These are phyloP conservation scores for Tricholoma terreum DNA, from an alignment of 768 basidiomycete species.

Conservation along the genomic window DNA sequence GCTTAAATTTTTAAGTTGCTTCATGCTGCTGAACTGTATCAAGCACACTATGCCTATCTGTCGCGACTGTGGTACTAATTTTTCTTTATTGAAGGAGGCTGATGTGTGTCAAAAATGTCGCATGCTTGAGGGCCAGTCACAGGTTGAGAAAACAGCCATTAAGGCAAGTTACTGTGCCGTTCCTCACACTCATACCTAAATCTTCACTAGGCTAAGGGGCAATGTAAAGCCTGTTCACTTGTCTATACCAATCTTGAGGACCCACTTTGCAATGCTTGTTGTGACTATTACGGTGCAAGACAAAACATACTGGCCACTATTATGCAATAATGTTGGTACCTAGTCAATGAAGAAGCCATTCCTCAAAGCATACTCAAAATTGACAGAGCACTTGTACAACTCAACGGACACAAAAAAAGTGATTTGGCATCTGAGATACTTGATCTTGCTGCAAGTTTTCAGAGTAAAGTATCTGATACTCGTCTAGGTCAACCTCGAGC, in stretches of 20 bases:
- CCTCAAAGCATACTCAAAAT: constrained; percentile 2
- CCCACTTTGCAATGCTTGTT: not conserved
- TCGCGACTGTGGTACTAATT: not conserved
- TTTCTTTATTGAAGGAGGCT: not conserved
- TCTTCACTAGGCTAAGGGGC: not conserved
- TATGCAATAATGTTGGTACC: no score
- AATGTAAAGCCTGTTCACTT: constrained; percentile 1
- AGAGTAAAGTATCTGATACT: not conserved
- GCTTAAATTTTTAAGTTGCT: no score
- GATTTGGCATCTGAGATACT: constrained; percentile 1
- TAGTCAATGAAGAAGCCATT: not conserved
- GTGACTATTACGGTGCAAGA: not conserved
- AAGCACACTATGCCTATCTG: not conserved
- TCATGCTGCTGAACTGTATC: no score
- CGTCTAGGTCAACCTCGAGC: not conserved
- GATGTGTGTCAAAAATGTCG: not conserved
- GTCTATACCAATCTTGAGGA: not conserved
- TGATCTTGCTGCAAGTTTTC: not conserved
- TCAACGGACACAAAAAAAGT: not conserved
- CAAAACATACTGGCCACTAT: not conserved
- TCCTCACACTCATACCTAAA: no score
- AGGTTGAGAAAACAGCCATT: not conserved
- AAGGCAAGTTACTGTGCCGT: not conserved
- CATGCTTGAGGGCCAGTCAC: not conserved
- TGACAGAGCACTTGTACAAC: not conserved